Evolutionary conservation across 2,329 filamentous ascomycete species (phyloP).

Genomic region (Periglandula ipomoeae): DNA sequence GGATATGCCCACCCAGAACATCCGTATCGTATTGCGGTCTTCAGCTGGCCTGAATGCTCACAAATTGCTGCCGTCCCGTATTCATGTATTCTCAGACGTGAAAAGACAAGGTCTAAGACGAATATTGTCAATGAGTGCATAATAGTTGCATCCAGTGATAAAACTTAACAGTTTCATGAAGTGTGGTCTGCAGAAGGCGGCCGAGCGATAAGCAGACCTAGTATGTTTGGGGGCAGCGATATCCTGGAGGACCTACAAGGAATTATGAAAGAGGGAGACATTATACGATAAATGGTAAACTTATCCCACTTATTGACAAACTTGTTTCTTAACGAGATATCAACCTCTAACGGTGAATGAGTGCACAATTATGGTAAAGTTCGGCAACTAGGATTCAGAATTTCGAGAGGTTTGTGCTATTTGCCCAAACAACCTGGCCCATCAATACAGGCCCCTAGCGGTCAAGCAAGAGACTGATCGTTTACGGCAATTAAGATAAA

Average conservation of each 20-base stretch:
- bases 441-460: neutral
- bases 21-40: conserved; percentile 80
- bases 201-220: conserved; percentile 39
- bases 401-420: neutral
- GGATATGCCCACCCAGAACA: conserved; percentile 90
- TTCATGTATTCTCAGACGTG: conserved; percentile 39
- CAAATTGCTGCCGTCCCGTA: conserved; percentile 85
- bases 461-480: neutral
- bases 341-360: neutral
- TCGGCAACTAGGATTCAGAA: neutral
- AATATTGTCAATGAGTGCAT: conserved; percentile 50
- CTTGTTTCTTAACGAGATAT: neutral
- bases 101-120: conserved; percentile 15
- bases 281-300: conserved; percentile 51
- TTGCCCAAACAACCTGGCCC: too few relatives aligned
- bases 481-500: neutral
- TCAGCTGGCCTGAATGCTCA: conserved; percentile 86
- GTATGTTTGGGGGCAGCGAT: conserved; percentile 70
- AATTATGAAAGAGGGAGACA: conserved; percentile 62
- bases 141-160: conserved; percentile 84
- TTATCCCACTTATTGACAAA: neutral
- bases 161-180: conserved; percentile 91
- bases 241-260: conserved; percentile 78
- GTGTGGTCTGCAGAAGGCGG: conserved; percentile 67
- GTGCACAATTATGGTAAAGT: neutral